Evolutionary conservation across 768 basidiomycete species (phyloP).

Genomic region (Suillus hirtellus): DNA sequence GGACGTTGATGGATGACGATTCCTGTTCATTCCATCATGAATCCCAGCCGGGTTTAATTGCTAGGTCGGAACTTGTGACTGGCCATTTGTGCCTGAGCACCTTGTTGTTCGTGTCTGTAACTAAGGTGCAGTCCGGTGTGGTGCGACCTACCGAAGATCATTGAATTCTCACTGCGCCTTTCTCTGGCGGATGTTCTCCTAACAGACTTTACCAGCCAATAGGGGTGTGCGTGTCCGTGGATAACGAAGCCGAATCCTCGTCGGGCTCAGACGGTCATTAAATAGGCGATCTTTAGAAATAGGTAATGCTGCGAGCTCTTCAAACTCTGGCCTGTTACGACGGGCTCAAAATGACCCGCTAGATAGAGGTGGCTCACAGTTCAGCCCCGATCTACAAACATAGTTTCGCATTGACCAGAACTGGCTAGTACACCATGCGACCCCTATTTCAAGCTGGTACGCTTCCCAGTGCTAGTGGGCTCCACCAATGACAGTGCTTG

Average conservation of each 20-base stretch:
- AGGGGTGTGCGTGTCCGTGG: background rate
- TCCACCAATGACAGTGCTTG: background rate
- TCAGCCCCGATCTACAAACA: conserved; percentile 3
- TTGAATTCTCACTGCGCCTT: background rate
- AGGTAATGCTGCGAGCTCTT: background rate
- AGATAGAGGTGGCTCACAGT: conserved; percentile 5
- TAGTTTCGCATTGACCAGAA: background rate
- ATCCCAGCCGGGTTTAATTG: background rate
- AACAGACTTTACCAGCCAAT: background rate
- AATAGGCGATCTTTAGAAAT: background rate
- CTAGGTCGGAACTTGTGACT: background rate
- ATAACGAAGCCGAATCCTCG: background rate
- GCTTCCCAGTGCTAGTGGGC: background rate
- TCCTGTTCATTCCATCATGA: background rate
- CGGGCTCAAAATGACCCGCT: background rate
- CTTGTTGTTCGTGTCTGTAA: background rate
- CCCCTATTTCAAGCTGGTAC: background rate
- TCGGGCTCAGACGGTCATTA: background rate
- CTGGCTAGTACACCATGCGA: background rate
- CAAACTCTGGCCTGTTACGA: background rate
- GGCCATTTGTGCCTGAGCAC: background rate
- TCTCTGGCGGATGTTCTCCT: background rate
- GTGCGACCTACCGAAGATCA: background rate
- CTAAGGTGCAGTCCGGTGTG: background rate
- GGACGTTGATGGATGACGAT: background rate